Conservation (phyloP, 495 filamentous ascomycete species). For the Lasiosphaeris hirsuta region DNA sequence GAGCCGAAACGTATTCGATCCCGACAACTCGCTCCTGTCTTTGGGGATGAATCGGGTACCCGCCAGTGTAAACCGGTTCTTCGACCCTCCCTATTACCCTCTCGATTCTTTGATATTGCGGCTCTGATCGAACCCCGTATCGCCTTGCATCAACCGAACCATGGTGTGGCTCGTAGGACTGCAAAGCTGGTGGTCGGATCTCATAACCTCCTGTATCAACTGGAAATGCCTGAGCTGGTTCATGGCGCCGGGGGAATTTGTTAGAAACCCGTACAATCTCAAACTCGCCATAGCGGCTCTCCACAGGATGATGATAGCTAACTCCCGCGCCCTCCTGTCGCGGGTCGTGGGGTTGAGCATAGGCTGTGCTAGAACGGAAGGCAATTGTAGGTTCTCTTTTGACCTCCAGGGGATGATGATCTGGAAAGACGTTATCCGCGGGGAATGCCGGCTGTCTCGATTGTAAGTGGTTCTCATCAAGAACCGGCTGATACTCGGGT, state of each 20-base stretch:
- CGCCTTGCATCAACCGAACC: not conserved
- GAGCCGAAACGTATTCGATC: conserved; percentile 1
- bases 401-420: too few species aligned
- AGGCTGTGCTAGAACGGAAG: too few species aligned
- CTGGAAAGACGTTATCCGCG: not conserved
- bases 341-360: conserved; percentile 6
- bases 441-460: conserved; percentile 2
- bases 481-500: conserved; percentile 24
- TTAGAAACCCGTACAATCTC: conserved; percentile 30
- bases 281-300: conserved; percentile 15
- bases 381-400: too few species aligned
- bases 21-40: conserved; percentile 25
- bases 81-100: conserved; percentile 12
- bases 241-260: conserved; percentile 30
- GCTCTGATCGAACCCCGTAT: conserved; percentile 2
- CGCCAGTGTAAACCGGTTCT: conserved; percentile 3
- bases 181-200: not conserved
- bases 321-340: conserved; percentile 1
- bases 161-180: conserved; percentile 9
- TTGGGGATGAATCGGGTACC: not conserved
- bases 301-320: conserved; percentile 6
- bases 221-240: not conserved
- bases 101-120: not conserved
- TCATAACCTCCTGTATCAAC: not conserved
- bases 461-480: conserved; percentile 15